These are phyloP conservation scores for Elongisporangium undulatum DNA, from an alignment of 352 stramenopile genomes.

Conservation along the genomic window DNA sequence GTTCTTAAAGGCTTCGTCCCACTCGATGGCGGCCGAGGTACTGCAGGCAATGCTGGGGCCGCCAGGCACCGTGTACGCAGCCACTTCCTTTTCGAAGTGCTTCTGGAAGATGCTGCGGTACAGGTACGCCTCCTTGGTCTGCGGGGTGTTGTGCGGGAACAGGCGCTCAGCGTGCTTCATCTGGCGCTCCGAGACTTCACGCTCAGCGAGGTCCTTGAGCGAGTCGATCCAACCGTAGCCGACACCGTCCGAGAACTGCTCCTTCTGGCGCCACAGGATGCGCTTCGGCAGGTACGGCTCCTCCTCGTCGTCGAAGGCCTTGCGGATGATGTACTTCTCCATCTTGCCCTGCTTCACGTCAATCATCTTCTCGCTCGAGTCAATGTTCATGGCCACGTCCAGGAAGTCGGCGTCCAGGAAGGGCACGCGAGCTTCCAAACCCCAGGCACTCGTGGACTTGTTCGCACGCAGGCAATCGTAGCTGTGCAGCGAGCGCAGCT, in stretches of 20 bases:
- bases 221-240: conserved; percentile 99
- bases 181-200: conserved; percentile 94
- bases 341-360: conserved; percentile 88
- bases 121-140: conserved; percentile 97
- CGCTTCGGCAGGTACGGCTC: conserved; percentile 96
- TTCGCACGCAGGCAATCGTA: conserved; percentile 99
- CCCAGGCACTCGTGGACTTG: conserved; percentile 98
- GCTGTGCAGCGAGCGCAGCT: conserved; percentile 95
- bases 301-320: conserved; percentile 97
- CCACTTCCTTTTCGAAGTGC: conserved; percentile 96
- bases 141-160: conserved; percentile 98
- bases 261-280: conserved; percentile 99
- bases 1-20: conserved; percentile 95
- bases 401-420: conserved; percentile 99
- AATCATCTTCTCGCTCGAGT: conserved; percentile 98
- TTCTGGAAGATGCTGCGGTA: conserved; percentile 98
- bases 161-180: conserved; percentile 92
- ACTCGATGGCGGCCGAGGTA: conserved; percentile 96
- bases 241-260: conserved; percentile 99
- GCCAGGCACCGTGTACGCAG: conserved; percentile 95
- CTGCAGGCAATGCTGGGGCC: conserved; percentile 98
- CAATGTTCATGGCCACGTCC: conserved; percentile 97
- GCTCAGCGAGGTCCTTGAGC: conserved; percentile 94
- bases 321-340: conserved; percentile 99
- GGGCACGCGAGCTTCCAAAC: conserved; percentile 96